Percentiles rank a stretch among this genome's conserved stretches.
These are phyloP conservation scores for Evernia prunastri DNA, from an alignment of 495 filamentous ascomycete genomes.

Conservation along the genomic window DNA sequence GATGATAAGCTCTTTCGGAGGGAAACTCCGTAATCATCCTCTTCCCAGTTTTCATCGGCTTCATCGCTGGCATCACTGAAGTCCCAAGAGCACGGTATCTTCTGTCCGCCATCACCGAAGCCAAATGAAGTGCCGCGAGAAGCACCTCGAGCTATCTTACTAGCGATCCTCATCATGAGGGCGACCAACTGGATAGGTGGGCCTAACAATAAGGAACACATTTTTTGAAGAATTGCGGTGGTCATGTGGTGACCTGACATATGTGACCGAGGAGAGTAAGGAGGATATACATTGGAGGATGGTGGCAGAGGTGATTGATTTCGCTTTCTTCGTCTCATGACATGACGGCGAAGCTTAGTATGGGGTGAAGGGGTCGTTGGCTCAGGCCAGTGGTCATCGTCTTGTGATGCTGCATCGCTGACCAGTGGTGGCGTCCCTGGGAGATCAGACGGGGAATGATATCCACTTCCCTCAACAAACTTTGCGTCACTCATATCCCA, in stretches of 20 bases:
- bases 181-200: conserved; percentile 69
- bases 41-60: conserved; percentile 20
- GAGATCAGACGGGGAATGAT: conserved; percentile 22
- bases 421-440: conserved; percentile 28
- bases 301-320: conserved; percentile 66
- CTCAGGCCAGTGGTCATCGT: conserved; percentile 33
- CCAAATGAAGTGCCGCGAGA: conserved; percentile 23
- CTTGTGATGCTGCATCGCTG: conserved; percentile 30
- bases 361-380: conserved; percentile 44
- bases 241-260: conserved; percentile 49
- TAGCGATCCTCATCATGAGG: conserved; percentile 72
- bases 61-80: conserved; percentile 25
- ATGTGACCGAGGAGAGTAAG: conserved; percentile 33
- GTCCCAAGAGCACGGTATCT: conserved; percentile 26
- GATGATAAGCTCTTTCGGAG: conserved; percentile 22
- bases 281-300: conserved; percentile 56
- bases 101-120: conserved; percentile 18
- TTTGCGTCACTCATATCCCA: conserved; percentile 31
- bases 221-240: conserved; percentile 63
- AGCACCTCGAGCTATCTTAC: conserved; percentile 57
- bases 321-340: conserved; percentile 48
- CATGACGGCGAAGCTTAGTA: conserved; percentile 47
- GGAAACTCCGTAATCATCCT: conserved; percentile 27
- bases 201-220: conserved; percentile 63
- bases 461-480: conserved; percentile 18